These are phyloP conservation scores for Leucosporidium scottii DNA, from an alignment of 768 basidiomycete genomes.

Conservation along the genomic window DNA sequence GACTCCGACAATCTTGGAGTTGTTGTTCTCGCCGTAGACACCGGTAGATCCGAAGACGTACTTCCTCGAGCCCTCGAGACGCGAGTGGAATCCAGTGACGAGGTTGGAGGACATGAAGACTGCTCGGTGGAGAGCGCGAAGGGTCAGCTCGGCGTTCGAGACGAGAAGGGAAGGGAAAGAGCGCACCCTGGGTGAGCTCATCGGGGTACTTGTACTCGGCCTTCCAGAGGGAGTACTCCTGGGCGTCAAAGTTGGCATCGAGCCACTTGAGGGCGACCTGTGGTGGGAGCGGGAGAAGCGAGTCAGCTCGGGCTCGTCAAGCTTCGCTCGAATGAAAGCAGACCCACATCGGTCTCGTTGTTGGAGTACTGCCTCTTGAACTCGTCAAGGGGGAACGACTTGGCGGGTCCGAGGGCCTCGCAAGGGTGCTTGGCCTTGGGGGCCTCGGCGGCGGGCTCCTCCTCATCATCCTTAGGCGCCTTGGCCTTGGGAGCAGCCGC, in stretches of 20 bases:
- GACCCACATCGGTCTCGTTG: conserved; percentile 67
- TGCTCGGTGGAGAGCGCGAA: background rate
- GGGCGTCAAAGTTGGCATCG: conserved; percentile 70
- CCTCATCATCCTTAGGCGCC: conserved; percentile 28
- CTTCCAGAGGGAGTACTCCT: conserved; percentile 46
- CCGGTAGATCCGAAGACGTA: conserved; percentile 90
- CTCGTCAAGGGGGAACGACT: conserved; percentile 36
- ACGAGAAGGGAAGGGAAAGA: background rate
- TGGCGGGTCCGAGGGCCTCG: conserved; percentile 78
- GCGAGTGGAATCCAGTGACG: conserved; percentile 90
- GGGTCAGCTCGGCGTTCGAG: background rate
- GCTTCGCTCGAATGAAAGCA: background rate
- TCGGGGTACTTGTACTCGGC: conserved; percentile 96
- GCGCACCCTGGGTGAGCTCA: conserved; percentile 63
- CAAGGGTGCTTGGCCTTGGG: conserved; percentile 93
- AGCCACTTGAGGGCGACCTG: conserved; percentile 88
- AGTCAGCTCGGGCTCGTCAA: no score
- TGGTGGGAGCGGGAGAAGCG: conserved; percentile 45
- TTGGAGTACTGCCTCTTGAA: conserved; percentile 94
- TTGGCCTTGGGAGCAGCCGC: conserved; percentile 37
- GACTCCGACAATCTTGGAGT: conserved; percentile 57
- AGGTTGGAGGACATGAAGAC: conserved; percentile 93
- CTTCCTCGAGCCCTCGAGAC: conserved; percentile 82
- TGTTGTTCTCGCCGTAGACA: conserved; percentile 72
- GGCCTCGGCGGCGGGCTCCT: conserved; percentile 44